A percentile compares a stretch with the other conserved stretches of the same genome.
Conservation (phyloP, 495 filamentous ascomycete species). For the Neurospora sublineolata region DNA sequence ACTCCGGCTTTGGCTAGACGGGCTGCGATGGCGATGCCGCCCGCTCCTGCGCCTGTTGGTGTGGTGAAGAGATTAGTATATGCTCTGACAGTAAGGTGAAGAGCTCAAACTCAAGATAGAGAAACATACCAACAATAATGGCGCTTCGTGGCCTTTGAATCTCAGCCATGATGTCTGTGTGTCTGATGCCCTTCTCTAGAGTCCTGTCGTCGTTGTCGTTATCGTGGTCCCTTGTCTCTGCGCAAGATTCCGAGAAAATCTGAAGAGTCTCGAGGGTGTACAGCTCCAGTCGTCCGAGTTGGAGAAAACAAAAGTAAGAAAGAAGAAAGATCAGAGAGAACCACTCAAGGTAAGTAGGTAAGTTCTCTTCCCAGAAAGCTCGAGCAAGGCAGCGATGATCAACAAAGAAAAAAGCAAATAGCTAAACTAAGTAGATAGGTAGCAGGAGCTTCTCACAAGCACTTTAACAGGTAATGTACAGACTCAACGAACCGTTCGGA, state of each 20-base stretch:
- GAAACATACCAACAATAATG: constrained; percentile 6
- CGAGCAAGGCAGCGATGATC: neutral
- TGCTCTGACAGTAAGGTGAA: neutral
- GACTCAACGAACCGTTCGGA: neutral
- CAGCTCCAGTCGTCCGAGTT: neutral
- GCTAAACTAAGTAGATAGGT: neutral
- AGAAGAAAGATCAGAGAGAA: neutral
- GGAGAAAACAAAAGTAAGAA: neutral
- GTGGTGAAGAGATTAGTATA: neutral
- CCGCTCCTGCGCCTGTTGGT: constrained; percentile 49
- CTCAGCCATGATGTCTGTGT: neutral
- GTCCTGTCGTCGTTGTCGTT: neutral
- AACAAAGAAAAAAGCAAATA: neutral
- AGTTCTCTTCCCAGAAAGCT: neutral
- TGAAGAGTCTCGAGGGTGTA: neutral
- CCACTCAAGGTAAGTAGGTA: neutral
- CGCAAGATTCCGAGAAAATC: neutral
- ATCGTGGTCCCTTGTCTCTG: neutral
- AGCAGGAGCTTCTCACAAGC: neutral
- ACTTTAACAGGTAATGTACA: neutral
- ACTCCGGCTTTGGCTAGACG: constrained; percentile 55
- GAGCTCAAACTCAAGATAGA: neutral
- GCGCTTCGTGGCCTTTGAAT: neutral
- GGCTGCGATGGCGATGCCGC: constrained; percentile 54
- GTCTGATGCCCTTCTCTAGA: neutral